Base-by-base conservation (phyloP, 1,284 basidiomycete genomes). In the Bondarzewia mesenterica region DNA sequence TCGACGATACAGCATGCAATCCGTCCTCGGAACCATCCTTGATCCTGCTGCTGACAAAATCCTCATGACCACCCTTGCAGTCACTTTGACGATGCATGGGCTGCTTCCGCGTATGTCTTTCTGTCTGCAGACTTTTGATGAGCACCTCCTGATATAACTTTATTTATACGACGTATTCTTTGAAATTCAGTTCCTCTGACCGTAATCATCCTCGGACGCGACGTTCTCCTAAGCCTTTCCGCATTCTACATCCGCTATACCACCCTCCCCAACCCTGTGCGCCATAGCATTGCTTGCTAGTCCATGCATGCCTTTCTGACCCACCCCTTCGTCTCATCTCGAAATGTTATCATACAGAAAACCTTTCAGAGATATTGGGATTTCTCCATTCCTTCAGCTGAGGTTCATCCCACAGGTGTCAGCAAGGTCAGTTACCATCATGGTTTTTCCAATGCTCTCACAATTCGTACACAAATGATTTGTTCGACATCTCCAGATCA, bases 31-130 rank as follows among this genome's bases (percentile, higher is more conserved):
- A 8, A 90, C 89, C 10, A 94, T 99, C 50, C 77, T 98, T 6
- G 96, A 99, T 64, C 95, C 95, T 7, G 93, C 94, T 0, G 95
- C 96, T 2, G 95, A 99, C 76, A 99, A 99, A 69, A 76, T 83
- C 21, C 71, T 99, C 41, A 90, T 99, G 85, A 96, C 95, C 1
- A 97, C 94, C 1, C 74, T 99, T 62, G 93, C 92, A 2, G 72
- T 95, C 42, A 88, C 92, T 1, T 70, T 99, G 49, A 82, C 89
- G 0, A 79, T 88, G 72, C 85, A 89, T 56, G 85, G 82, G 7
- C 71, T 95, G 54, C 69, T 99, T 25, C 93, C 95, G n/a, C 57
- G 93, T 94, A 57, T 46, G 74, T 68, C 3, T 10, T 32, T 32
- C 12, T 4, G n/a, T 32, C 29, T 6, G 10, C 26, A 22, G 15